phyloP scores from a whole-genome alignment of 495 filamentous ascomycete species.

The Hypoxylon lienhwacheense region DNA sequence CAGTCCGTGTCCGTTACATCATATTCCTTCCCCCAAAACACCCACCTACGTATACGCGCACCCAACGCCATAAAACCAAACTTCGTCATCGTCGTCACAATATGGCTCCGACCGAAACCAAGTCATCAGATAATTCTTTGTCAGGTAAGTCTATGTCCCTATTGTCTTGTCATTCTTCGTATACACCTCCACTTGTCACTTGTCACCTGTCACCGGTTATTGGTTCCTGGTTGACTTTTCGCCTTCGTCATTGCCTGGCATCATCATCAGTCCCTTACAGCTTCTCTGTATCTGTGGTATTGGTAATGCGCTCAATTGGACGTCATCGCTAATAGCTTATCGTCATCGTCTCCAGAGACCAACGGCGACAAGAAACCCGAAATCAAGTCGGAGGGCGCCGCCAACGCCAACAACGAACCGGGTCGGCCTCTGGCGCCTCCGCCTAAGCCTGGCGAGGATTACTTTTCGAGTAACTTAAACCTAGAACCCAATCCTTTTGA shows the following conservation, averaged over 20 bases:
- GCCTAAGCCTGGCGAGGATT: conserved; percentile 75
- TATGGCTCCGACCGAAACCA: conserved; percentile 40
- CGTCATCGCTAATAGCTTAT: conserved; percentile 31
- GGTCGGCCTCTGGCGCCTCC: conserved; percentile 70
- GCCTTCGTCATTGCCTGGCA: conserved; percentile 11
- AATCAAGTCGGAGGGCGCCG: conserved; percentile 42
- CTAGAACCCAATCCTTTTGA: conserved; percentile 97
- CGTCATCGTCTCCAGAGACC: conserved; percentile 28
- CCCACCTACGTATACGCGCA: conserved; percentile 19
- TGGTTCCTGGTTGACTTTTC: too few relatives aligned
- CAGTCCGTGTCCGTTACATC: conserved; percentile 42
- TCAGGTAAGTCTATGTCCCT: conserved; percentile 35
- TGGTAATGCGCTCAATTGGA: conserved; percentile 29
- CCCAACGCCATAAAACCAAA: conserved; percentile 35
- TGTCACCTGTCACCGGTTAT: conserved; percentile 6
- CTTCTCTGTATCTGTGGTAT: too few relatives aligned
- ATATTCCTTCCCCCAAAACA: conserved; percentile 36
- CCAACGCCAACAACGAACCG: conserved; percentile 39
- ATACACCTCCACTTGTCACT: conserved; percentile 21
- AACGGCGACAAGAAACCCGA: conserved; percentile 45
- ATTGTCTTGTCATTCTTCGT: conserved; percentile 15
- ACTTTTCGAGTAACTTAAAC: conserved; percentile 69
- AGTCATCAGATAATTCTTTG: conserved; percentile 39
- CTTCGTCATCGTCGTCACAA: conserved; percentile 43
- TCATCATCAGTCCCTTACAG: conserved; percentile 13